phyloP scores from a whole-genome alignment of 2,329 filamentous ascomycete genomes.

The Cladosporium oxysporum region DNA sequence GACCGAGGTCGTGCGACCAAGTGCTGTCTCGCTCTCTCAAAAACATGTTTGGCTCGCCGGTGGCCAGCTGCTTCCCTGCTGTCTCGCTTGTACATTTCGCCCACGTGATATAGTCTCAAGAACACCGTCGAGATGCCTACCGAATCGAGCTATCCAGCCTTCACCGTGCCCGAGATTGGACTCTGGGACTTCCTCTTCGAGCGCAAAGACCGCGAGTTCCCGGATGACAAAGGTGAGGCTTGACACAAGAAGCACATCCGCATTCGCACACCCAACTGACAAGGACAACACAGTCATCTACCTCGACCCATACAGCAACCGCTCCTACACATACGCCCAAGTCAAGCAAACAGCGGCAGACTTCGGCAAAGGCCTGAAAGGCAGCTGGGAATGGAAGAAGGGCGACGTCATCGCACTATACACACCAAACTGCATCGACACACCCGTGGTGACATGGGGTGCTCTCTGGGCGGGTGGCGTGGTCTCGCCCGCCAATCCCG shows the following conservation, averaged over 20 bases:
- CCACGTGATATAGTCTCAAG: neutral
- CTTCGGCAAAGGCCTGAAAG: conserved; percentile 80
- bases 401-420: conserved; percentile 82
- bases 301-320: conserved; percentile 69
- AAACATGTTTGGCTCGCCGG: neutral
- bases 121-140: conserved; percentile 63
- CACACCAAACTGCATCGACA: conserved; percentile 85
- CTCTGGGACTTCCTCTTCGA: conserved; percentile 80
- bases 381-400: conserved; percentile 74
- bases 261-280: neutral
- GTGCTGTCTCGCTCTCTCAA: neutral
- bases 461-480: conserved; percentile 80
- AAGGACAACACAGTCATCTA: conserved; percentile 65
- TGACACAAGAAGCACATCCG: neutral
- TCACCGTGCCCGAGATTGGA: conserved; percentile 74
- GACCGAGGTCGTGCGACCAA: neutral
- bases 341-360: conserved; percentile 65
- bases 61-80: neutral
- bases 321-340: conserved; percentile 70
- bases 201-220: conserved; percentile 62
- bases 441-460: conserved; percentile 74
- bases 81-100: neutral
- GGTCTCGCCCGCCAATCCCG: conserved; percentile 83
- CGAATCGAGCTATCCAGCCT: conserved; percentile 62
- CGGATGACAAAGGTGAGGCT: conserved; percentile 70